phyloP scores from a whole-genome alignment of 1,139 yeast species.

The Yamadazyma siamensis region DNA sequence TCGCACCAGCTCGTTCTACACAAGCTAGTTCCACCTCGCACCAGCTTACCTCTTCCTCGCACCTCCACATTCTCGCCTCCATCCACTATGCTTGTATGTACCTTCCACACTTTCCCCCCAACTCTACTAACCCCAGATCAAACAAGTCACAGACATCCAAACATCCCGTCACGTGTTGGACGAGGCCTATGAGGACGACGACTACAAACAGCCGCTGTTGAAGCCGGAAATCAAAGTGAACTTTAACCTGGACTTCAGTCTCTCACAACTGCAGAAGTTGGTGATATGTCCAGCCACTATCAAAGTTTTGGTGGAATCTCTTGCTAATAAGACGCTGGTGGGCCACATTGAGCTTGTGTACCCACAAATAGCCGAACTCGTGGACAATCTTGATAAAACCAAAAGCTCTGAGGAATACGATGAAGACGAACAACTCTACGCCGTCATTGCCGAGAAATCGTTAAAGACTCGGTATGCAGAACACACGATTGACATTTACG shows the following conservation, averaged over 20 bases:
- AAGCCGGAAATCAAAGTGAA: too few relatives aligned
- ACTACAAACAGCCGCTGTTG: conserved; percentile 13
- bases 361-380: conserved; percentile 12
- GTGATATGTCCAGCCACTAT: conserved; percentile 29
- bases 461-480: conserved; percentile 21
- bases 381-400: conserved; percentile 10
- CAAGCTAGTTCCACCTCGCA: too few relatives aligned
- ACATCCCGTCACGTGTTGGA: conserved; percentile 55
- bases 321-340: conserved; percentile 14
- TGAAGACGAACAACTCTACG: conserved; percentile 55
- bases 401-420: conserved; percentile 31
- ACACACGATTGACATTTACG: conserved; percentile 22
- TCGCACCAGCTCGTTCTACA: too few relatives aligned
- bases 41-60: too few relatives aligned
- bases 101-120: not conserved
- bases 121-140: conserved; percentile 33
- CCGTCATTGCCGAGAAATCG: conserved; percentile 24
- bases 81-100: conserved; percentile 11
- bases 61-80: too few relatives aligned
- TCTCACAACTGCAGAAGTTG: too few relatives aligned
- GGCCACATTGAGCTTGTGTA: conserved; percentile 25
- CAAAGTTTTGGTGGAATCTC: conserved; percentile 20
- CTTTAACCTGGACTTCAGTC: too few relatives aligned
- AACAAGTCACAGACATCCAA: conserved; percentile 53
- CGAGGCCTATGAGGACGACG: conserved; percentile 32